Evolutionary conservation across 192 early-diverging fungal genomes (phyloP).

Genomic region (Rhizoclosmatium globosum): DNA sequence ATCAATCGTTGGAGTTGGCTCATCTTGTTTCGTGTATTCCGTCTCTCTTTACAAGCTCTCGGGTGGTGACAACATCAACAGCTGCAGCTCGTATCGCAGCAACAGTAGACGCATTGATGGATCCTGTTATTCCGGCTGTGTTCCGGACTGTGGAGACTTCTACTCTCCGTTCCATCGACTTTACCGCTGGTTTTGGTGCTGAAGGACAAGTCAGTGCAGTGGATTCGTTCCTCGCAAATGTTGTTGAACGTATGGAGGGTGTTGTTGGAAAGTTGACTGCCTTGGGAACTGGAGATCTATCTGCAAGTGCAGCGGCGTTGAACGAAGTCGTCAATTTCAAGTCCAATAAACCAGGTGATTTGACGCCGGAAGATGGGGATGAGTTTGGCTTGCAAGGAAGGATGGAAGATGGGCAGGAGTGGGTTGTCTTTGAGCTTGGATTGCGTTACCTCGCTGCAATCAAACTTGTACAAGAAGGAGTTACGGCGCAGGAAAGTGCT

Average conservation of each 20-base stretch:
- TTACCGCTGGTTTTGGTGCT: conserved; percentile 72
- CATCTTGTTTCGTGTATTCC: conserved; percentile 46
- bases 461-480: conserved; percentile 45
- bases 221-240: conserved; percentile 57
- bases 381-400: conserved; percentile 56
- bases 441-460: conserved; percentile 67
- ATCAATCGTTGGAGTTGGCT: conserved; percentile 61
- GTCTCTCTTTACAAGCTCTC: conserved; percentile 13
- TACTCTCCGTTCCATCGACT: conserved; percentile 57
- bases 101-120: conserved; percentile 54
- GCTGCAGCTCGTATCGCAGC: conserved; percentile 37
- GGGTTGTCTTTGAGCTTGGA: conserved; percentile 73
- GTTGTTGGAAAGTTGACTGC: conserved; percentile 50
- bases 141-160: conserved; percentile 51
- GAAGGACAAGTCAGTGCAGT: conserved; percentile 61
- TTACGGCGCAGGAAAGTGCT: conserved; percentile 29
- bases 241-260: conserved; percentile 53
- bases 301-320: not conserved
- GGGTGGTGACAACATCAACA: not conserved
- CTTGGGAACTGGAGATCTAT: conserved; percentile 51
- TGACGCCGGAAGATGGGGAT: conserved; percentile 44
- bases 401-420: conserved; percentile 45
- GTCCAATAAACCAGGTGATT: not conserved
- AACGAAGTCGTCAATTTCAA: not conserved
- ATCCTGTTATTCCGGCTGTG: conserved; percentile 56